Conservation (phyloP, 1,284 basidiomycete species). For the Gomphus bonarii region DNA sequence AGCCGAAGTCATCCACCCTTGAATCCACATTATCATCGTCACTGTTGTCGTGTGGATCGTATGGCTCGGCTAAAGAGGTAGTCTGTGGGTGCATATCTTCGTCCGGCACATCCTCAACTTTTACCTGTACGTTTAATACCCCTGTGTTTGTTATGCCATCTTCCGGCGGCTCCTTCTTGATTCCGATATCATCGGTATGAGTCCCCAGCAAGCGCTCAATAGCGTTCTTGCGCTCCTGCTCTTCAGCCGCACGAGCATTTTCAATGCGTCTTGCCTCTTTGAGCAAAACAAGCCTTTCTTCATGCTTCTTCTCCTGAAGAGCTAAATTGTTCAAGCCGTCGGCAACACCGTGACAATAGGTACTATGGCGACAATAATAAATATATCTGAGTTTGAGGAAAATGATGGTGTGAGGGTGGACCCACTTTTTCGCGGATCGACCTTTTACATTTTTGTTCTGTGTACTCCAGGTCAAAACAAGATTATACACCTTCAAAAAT, state of each 20-base stretch:
- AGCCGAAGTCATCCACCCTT: not conserved
- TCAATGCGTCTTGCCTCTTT: conserved; percentile 10
- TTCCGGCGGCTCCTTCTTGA: conserved; percentile 12
- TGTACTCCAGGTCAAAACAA: conserved; percentile 12
- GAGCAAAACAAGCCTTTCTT: not conserved
- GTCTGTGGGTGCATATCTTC: not conserved
- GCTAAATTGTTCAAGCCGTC: conserved; percentile 11
- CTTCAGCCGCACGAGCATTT: conserved; percentile 8
- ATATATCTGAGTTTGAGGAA: not conserved
- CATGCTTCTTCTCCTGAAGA: not conserved
- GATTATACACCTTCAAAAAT: conserved; percentile 13
- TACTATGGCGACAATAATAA: not conserved
- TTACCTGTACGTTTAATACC: conserved; percentile 4
- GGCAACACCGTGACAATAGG: conserved; percentile 8
- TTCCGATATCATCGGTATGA: not conserved
- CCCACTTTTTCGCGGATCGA: conserved; percentile 12
- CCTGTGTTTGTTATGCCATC: not conserved
- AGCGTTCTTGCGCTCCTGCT: conserved; percentile 6
- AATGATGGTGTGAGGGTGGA: not conserved
- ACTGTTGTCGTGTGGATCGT: not conserved
- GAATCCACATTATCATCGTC: not conserved
- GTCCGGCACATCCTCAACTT: not conserved
- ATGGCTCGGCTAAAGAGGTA: not conserved
- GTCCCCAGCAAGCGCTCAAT: conserved; percentile 25
- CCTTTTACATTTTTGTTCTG: conserved; percentile 14